Percentiles rank a stretch among this genome's conserved stretches.
phyloP scores from a whole-genome alignment of 176 grass and related monocot genomes.

The Triticum dicoccoides region DNA sequence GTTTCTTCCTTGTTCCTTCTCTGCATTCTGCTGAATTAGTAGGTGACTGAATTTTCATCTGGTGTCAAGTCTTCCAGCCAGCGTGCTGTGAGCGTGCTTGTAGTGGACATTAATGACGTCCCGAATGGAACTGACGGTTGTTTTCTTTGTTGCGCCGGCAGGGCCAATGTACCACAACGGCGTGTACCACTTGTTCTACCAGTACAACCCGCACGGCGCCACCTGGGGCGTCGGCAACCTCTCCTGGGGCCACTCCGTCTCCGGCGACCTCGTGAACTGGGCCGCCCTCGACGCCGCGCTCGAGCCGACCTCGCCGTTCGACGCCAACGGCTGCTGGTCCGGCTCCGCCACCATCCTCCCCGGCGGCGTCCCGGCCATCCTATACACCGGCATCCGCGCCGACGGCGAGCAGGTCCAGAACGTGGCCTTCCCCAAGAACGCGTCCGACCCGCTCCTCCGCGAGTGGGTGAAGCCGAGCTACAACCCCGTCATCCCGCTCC shows the following conservation, averaged over 20 bases:
- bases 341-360: constrained; percentile 65
- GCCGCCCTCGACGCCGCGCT: constrained; percentile 32
- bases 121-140: too few species aligned
- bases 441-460: constrained; percentile 43
- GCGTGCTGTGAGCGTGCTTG: too few species aligned
- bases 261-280: constrained; percentile 79
- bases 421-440: constrained; percentile 55
- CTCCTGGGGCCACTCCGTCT: constrained; percentile 75
- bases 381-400: constrained; percentile 66
- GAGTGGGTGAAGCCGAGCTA: constrained; percentile 63
- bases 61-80: too few species aligned
- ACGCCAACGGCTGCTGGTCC: constrained; percentile 63
- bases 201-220: constrained; percentile 62
- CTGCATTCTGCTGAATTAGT: neutral
- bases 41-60: too few species aligned
- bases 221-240: constrained; percentile 68
- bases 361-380: constrained; percentile 40
- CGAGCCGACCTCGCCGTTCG: constrained; percentile 46
- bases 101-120: too few species aligned
- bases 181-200: constrained; percentile 82
- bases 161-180: constrained; percentile 80
- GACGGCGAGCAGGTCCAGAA: constrained; percentile 51
- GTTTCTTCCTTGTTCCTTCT: neutral
- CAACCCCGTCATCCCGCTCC: constrained; percentile 63
- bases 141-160: neutral